These are phyloP conservation scores for Excoecaria cochinchinensis DNA, from an alignment of 345 rosid species.

Conservation along the genomic window DNA sequence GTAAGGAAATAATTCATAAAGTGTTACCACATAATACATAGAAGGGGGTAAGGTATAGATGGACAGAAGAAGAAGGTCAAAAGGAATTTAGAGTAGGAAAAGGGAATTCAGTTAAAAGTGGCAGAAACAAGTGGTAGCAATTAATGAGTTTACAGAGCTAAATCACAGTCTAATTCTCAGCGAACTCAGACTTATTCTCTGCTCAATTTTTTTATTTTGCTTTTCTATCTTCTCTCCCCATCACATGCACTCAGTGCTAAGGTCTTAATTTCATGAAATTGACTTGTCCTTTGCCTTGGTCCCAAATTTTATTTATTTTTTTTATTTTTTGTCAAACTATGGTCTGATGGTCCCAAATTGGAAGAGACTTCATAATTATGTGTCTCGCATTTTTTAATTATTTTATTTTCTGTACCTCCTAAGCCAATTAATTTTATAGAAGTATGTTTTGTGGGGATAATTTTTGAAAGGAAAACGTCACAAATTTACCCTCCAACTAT, in stretches of 20 bases:
- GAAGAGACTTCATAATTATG: no score
- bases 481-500: no score
- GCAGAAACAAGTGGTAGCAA: not conserved
- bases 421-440: no score
- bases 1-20: no score
- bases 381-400: no score
- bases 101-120: not conserved
- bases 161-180: not conserved
- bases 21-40: no score
- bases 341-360: no score
- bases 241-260: constrained; percentile 6
- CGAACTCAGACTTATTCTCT: not conserved
- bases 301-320: not conserved
- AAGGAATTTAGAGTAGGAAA: not conserved
- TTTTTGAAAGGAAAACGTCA: no score
- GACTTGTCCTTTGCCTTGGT: not conserved
- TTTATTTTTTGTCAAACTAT: no score
- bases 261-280: constrained; percentile 12
- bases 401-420: no score
- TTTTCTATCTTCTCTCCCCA: not conserved
- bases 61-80: not conserved
- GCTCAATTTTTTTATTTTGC: not conserved
- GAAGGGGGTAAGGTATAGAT: no score
- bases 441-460: no score
- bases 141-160: not conserved